phyloP scores from a whole-genome alignment of 306 rosid species.

The Malus domestica region DNA sequence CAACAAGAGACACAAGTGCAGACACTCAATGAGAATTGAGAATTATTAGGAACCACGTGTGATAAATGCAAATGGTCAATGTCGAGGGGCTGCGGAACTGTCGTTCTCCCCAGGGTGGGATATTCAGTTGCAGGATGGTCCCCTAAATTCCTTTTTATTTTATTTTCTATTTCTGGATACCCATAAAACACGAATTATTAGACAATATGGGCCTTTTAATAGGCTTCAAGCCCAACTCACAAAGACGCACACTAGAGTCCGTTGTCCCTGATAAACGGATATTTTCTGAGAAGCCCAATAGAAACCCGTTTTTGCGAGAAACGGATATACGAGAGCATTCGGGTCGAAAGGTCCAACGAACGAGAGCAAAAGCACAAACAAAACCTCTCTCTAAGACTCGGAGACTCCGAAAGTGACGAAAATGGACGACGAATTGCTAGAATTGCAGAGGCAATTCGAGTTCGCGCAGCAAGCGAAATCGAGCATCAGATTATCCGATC shows the following conservation, averaged over 20 bases:
- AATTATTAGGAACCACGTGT: background rate
- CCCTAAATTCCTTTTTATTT: background rate
- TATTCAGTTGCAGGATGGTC: background rate
- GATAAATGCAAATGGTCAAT: background rate
- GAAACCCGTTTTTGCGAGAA: background rate
- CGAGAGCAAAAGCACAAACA: background rate
- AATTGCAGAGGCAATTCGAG: conserved; percentile 89
- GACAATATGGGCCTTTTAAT: background rate
- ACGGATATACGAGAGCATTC: background rate
- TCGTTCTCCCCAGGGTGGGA: too few species aligned
- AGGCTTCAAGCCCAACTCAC: background rate
- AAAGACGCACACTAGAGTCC: background rate
- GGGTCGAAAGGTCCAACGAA: background rate
- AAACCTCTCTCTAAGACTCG: background rate
- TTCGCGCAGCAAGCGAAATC: conserved; percentile 94
- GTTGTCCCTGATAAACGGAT: too few species aligned
- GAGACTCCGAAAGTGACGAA: conserved; percentile 5
- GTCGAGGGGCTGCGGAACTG: background rate
- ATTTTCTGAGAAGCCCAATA: background rate
- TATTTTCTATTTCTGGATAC: background rate
- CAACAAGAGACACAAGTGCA: background rate
- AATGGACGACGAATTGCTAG: conserved; percentile 93
- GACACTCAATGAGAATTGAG: background rate
- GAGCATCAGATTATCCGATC: conserved; percentile 81
- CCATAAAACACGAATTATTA: background rate